These are phyloP conservation scores for Mortierella hygrophila DNA, from an alignment of 192 early-diverging fungal genomes.

Conservation along the genomic window DNA sequence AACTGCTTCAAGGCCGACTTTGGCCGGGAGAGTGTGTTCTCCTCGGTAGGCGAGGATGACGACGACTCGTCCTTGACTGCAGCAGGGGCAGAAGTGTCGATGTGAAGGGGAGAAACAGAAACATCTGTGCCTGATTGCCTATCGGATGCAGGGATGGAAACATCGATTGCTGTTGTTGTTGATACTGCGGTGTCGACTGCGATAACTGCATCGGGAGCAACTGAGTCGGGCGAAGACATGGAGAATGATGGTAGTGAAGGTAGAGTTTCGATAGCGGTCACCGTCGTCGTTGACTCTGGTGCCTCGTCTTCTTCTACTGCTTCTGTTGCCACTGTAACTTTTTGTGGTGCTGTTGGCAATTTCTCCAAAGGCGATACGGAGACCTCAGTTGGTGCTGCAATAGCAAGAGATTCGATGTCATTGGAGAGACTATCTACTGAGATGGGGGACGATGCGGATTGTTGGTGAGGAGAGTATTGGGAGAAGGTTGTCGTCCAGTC, in stretches of 20 bases:
- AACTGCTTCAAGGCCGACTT: conserved; percentile 40
- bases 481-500: background rate
- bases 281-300: background rate
- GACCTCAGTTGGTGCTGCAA: background rate
- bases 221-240: background rate
- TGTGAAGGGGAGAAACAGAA: background rate
- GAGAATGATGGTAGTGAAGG: background rate
- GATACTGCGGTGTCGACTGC: background rate
- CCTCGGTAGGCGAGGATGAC: background rate
- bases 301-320: background rate
- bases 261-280: background rate
- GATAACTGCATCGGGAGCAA: background rate
- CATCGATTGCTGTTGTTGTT: background rate
- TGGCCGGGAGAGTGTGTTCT: conserved; percentile 6
- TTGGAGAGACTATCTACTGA: background rate
- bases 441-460: background rate
- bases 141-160: background rate
- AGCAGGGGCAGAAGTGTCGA: background rate
- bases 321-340: background rate
- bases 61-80: background rate
- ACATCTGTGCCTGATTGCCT: background rate
- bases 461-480: background rate
- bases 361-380: background rate
- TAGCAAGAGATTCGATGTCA: background rate
- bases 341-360: background rate